Percentiles rank a stretch among this genome's conserved stretches.
Evolutionary conservation across 805 yeast genomes (phyloP).

Genomic region (Yarrowia bubula): DNA sequence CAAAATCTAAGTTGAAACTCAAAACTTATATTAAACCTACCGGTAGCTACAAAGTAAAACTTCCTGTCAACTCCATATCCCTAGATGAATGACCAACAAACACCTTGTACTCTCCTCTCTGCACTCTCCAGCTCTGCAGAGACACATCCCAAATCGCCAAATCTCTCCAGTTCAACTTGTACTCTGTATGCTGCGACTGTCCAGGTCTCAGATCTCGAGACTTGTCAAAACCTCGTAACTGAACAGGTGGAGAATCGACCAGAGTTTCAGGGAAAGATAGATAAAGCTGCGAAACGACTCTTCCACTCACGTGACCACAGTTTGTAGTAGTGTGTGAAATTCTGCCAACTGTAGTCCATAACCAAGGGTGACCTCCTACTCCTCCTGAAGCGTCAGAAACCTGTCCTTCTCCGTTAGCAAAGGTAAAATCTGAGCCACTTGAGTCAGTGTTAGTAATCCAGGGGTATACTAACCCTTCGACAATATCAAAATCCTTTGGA

Average conservation of each 20-base stretch:
- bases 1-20: no score
- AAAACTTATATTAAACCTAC: no score
- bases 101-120: not conserved
- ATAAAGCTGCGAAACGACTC: constrained; percentile 53
- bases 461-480: constrained; percentile 57
- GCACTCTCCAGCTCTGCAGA: constrained; percentile 4
- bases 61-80: not conserved
- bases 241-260: constrained; percentile 48
- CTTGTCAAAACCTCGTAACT: constrained; percentile 49
- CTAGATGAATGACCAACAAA: not conserved
- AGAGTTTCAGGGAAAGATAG: constrained; percentile 46
- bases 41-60: not conserved
- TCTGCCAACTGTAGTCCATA: constrained; percentile 53
- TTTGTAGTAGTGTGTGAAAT: constrained; percentile 49
- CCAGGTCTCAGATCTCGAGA: not conserved
- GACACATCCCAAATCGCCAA: not conserved
- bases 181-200: not conserved
- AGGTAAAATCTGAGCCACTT: not conserved
- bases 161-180: not conserved
- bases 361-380: constrained; percentile 59
- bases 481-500: constrained; percentile 51
- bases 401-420: not conserved
- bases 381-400: constrained; percentile 43
- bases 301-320: constrained; percentile 48
- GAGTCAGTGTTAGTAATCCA: constrained; percentile 30